Evolutionary conservation across 2,329 filamentous ascomycete species (phyloP).

Genomic region (Parastagonospora nodorum): DNA sequence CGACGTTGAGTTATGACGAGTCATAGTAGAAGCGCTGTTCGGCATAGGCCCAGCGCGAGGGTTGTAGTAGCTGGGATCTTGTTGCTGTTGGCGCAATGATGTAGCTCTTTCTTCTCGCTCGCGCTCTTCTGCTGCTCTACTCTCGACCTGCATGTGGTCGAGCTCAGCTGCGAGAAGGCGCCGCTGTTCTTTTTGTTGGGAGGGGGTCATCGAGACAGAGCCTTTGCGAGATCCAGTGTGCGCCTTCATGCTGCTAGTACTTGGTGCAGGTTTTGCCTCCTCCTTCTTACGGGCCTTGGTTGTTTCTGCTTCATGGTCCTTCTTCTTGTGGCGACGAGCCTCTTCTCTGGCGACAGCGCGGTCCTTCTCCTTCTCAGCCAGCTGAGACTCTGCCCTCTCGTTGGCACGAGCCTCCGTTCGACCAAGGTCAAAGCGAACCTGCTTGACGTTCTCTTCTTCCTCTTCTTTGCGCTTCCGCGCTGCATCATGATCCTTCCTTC

Average conservation of each 20-base stretch:
- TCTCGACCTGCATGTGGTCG: conserved; percentile 29
- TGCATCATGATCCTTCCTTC: conserved; percentile 25
- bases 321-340: conserved; percentile 1
- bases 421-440: conserved; percentile 34
- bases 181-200: conserved; percentile 19
- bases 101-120: conserved; percentile 32
- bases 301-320: conserved; percentile 10
- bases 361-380: conserved; percentile 25
- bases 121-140: conserved; percentile 23
- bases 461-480: conserved; percentile 25
- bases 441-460: conserved; percentile 27
- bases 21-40: conserved; percentile 8
- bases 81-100: conserved; percentile 25
- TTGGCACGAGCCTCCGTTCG: conserved; percentile 27
- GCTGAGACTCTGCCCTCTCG: conserved; percentile 24
- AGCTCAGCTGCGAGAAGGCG: conserved; percentile 27
- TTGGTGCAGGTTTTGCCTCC: conserved; percentile 21
- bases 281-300: conserved; percentile 23
- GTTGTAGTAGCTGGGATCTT: conserved; percentile 28
- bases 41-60: conserved; percentile 21
- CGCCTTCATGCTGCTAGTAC: conserved; percentile 18
- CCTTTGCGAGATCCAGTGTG: conserved; percentile 21
- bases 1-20: conserved; percentile 21
- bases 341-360: conserved; percentile 17
- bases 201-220: conserved; percentile 24